Conservation (phyloP, 1,139 yeast genomes). For the Kurtzmaniella quercitrusa region DNA sequence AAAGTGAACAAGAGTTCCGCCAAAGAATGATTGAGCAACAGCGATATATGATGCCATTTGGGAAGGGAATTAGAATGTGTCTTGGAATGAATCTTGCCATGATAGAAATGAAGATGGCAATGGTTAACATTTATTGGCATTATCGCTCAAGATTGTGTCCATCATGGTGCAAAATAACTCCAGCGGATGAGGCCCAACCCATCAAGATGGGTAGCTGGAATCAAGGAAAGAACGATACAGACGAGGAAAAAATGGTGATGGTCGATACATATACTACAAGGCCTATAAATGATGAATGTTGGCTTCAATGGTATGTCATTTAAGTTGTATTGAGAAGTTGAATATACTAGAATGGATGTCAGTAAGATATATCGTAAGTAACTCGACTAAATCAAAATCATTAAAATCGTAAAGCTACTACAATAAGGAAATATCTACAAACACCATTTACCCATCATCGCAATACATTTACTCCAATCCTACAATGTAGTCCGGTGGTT, state of each 20-base stretch:
- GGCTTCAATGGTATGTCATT: slow-evolving; percentile 39
- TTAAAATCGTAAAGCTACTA: no score
- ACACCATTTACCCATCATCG: no score
- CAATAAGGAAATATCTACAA: no score
- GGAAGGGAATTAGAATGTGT: slow-evolving; percentile 75
- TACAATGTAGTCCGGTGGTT: no score
- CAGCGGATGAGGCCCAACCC: slow-evolving; percentile 9
- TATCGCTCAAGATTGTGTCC: slow-evolving; percentile 32
- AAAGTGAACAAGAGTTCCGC: slow-evolving; percentile 28
- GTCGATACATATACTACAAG: slow-evolving; percentile 49
- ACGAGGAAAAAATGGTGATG: slow-evolving; percentile 49
- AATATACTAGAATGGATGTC: not conserved
- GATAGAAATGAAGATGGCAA: slow-evolving; percentile 59
- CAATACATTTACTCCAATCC: no score
- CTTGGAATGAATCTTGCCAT: slow-evolving; percentile 67
- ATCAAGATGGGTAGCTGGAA: slow-evolving; percentile 23
- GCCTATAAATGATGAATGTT: slow-evolving; percentile 49
- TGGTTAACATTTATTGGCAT: slow-evolving; percentile 52
- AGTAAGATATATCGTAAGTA: no score
- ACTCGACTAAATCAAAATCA: no score
- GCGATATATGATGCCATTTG: slow-evolving; percentile 62
- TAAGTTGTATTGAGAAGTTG: not conserved
- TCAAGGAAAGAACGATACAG: slow-evolving; percentile 22
- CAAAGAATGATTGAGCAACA: slow-evolving; percentile 43
- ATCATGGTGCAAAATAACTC: slow-evolving; percentile 41